These are phyloP conservation scores for Umbellularia californica DNA, from an alignment of 164 flowering plant species.

Conservation along the genomic window DNA sequence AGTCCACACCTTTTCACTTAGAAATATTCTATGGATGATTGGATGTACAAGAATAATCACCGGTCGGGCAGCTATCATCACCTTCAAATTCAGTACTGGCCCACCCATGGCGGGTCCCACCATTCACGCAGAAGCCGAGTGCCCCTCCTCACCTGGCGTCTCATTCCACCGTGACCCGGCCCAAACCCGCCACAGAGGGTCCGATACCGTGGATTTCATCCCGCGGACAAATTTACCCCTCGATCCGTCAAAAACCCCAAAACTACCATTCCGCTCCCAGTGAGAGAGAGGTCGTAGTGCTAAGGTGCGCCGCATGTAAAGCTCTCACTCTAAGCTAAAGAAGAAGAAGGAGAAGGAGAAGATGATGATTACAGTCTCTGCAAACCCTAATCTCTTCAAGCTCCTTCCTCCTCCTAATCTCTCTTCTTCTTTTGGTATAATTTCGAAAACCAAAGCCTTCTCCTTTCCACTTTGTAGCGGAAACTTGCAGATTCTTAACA, in stretches of 20 bases:
- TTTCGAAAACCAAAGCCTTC: neutral
- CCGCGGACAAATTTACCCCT: neutral
- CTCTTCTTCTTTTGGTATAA: neutral
- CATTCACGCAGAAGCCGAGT: too few species aligned
- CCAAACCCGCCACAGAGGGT: neutral
- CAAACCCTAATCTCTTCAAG: neutral
- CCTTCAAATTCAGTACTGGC: too few species aligned
- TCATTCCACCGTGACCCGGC: too few species aligned
- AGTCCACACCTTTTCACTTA: too few species aligned
- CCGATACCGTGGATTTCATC: neutral
- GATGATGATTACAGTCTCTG: neutral
- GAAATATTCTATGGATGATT: too few species aligned
- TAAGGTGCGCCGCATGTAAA: neutral
- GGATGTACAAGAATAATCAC: too few species aligned
- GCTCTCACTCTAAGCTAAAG: neutral
- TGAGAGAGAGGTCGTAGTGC: neutral
- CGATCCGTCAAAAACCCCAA: neutral
- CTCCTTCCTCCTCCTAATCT: neutral
- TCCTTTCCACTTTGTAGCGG: neutral
- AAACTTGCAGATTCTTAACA: conserved; percentile 16
- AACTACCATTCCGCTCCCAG: neutral
- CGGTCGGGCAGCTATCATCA: too few species aligned
- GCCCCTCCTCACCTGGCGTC: too few species aligned
- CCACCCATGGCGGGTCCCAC: too few species aligned
- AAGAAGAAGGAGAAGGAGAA: neutral